These are phyloP conservation scores for Trichoderma sp. DNA, from an alignment of 2,329 filamentous ascomycete species.

Conservation along the genomic window DNA sequence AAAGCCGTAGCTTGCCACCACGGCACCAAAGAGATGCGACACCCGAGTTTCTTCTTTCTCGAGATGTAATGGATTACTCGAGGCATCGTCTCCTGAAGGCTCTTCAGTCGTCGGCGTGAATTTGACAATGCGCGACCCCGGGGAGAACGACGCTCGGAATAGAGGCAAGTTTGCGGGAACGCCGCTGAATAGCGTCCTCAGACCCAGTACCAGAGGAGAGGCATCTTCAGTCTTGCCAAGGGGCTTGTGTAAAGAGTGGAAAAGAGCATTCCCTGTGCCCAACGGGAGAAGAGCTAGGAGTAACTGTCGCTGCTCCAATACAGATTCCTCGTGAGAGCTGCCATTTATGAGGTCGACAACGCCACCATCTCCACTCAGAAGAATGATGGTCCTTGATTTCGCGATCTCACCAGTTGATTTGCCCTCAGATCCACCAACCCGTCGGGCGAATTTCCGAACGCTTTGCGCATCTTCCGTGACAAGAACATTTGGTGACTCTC, in stretches of 20 bases:
- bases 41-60: conserved; percentile 38
- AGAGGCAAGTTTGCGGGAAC: conserved; percentile 56
- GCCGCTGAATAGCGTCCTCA: conserved; percentile 63
- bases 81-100: background rate
- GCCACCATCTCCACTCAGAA: conserved; percentile 88
- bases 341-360: conserved; percentile 80
- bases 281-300: conserved; percentile 59
- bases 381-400: conserved; percentile 59
- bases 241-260: conserved; percentile 62
- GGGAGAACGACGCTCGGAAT: conserved; percentile 63
- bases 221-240: conserved; percentile 29
- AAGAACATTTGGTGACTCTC: conserved; percentile 43
- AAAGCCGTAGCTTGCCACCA: conserved; percentile 88
- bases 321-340: conserved; percentile 27
- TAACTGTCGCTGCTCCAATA: conserved; percentile 34
- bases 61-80: background rate
- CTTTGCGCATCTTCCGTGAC: conserved; percentile 64
- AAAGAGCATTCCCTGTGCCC: conserved; percentile 66
- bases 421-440: conserved; percentile 24
- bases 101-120: conserved; percentile 25
- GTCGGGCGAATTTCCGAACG: conserved; percentile 62
- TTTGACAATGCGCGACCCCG: conserved; percentile 53
- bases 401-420: background rate
- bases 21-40: conserved; percentile 65
- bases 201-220: conserved; percentile 49